Evolutionary conservation across 345 rosid species (phyloP), one percentile per base, ranked within the genome.

Genomic region (Citrus mangshanensis): DNA sequence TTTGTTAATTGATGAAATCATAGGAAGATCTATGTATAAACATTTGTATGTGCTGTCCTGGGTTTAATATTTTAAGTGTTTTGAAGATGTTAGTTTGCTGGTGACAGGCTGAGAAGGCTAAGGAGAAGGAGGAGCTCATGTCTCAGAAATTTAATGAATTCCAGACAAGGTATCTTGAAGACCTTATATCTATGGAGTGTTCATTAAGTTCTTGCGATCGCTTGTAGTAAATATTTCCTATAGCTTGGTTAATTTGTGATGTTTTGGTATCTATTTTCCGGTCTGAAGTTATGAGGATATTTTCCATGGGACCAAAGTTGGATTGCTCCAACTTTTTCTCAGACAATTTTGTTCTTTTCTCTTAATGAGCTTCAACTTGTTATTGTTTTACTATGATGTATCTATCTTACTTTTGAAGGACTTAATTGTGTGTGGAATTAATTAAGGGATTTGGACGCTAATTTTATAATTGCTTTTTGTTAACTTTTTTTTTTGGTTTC

Each of bases 21-120:
- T 73, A 62, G 21, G 51, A 46, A 12, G 51, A 9, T 63, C 32
- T 54, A 16, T 62, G 21, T 34, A 32, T 67, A 10, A 42, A 34
- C 4, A 6, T 77, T 68, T 65, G 28, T 10, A n/a, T n/a, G 68
- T 56, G 37, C 72, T 38, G 22, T 64, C 60, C 40, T 63, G 19
- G 32, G 2, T 77, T 18, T 64, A 32, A 65, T 56, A 27, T 56
- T 72, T 34, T 10, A 54, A 38, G 72, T 34, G 58, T 51, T 82
- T 66, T 76, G 18, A 78, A 19, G 72, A 34, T 82, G 28, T 28
- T 56, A n/a, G 21, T 42, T 75, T 67, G 68, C 68, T 84, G 78
- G 76, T 80, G 79, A 75, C 85, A 97, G 99, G 98, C 98, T 71
- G 99, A 97, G 82, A 97, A 97, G 86, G 98, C 99, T 61, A 93